Evolutionary conservation across 2,329 filamentous ascomycete species (phyloP).

Genomic region (Polychaeton citri): DNA sequence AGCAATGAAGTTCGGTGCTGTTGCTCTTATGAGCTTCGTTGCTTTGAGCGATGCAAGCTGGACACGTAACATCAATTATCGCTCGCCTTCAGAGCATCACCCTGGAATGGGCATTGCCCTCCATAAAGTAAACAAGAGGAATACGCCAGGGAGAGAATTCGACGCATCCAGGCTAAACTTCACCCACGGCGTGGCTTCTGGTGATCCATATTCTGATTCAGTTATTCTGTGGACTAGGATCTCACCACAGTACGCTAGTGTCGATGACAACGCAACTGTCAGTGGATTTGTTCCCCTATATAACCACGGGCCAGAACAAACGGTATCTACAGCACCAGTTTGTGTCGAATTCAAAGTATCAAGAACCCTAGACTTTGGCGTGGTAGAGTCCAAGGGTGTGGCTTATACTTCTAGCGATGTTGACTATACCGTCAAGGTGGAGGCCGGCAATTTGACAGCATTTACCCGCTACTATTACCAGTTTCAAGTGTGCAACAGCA

Average conservation of each 20-base stretch:
- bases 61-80: constrained; percentile 49
- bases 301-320: constrained; percentile 40
- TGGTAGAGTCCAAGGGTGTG: constrained; percentile 42
- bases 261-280: constrained; percentile 35
- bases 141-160: constrained; percentile 31
- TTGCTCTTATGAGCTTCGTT: not conserved
- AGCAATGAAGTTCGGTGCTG: no score
- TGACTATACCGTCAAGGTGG: constrained; percentile 64
- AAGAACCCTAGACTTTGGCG: constrained; percentile 31
- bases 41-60: not conserved
- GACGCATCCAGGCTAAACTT: constrained; percentile 42
- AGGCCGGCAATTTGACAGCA: constrained; percentile 47
- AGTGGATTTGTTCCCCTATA: constrained; percentile 43
- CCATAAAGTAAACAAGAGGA: constrained; percentile 45
- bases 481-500: constrained; percentile 53
- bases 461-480: constrained; percentile 59
- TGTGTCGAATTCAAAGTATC: constrained; percentile 55
- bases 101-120: constrained; percentile 51
- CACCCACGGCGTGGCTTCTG: constrained; percentile 40
- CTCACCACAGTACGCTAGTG: constrained; percentile 26
- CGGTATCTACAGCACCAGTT: constrained; percentile 47
- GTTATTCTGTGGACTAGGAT: constrained; percentile 31
- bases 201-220: constrained; percentile 31
- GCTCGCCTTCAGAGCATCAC: constrained; percentile 52
- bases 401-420: constrained; percentile 60